Evolutionary conservation across 2,329 filamentous ascomycete species (phyloP).

Genomic region (Clonostachys solani): DNA sequence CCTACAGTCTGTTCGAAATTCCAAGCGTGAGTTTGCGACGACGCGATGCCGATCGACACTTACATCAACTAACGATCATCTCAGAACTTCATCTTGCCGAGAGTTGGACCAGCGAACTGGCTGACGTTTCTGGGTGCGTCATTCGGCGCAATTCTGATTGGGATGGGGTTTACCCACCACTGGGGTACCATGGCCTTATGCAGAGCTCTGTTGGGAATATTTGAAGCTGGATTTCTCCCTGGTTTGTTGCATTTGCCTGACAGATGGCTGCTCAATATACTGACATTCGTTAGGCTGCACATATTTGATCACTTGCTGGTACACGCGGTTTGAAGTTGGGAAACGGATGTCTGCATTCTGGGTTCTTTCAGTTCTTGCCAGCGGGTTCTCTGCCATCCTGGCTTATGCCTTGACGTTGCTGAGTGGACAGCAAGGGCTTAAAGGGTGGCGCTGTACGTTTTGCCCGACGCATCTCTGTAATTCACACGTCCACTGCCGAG

Average conservation of each 20-base stretch:
- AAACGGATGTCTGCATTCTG: conserved; percentile 38
- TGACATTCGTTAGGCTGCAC: not conserved
- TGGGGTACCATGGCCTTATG: conserved; percentile 2
- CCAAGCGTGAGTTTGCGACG: not conserved
- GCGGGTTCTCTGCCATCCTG: conserved; percentile 14
- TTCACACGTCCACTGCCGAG: not conserved
- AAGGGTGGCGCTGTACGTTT: conserved; percentile 31
- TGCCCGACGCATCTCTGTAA: no score
- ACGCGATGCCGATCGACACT: not conserved
- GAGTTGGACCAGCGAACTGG: no score
- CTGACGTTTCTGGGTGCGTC: no score
- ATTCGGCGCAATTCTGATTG: conserved; percentile 3
- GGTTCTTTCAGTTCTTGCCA: conserved; percentile 15
- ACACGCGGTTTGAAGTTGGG: conserved; percentile 61
- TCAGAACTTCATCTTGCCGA: no score
- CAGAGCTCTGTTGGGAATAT: conserved; percentile 9
- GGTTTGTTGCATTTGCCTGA: no score
- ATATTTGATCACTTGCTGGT: conserved; percentile 55
- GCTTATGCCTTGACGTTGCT: conserved; percentile 23
- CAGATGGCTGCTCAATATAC: no score
- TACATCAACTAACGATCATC: not conserved
- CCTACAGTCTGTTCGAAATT: not conserved
- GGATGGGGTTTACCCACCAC: conserved; percentile 1
- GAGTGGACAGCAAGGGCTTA: conserved; percentile 31
- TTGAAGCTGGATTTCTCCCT: conserved; percentile 8